phyloP scores from a whole-genome alignment of 2,329 filamentous ascomycete genomes.

The Dothideomycetes sp. region DNA sequence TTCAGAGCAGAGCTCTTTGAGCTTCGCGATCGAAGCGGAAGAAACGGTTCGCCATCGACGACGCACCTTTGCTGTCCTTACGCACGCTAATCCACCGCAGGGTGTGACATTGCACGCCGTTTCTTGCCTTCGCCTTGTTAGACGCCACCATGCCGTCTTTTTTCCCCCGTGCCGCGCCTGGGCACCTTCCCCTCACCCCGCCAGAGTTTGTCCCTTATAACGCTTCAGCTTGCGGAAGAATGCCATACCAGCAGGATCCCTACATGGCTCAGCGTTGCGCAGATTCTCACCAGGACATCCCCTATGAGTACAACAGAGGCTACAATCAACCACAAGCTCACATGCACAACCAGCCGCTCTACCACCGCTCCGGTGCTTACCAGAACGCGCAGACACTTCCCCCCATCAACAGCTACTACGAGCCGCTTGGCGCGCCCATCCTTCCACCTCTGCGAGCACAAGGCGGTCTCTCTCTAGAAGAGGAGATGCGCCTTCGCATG shows the following conservation, averaged over 20 bases:
- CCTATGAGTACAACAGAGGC: conserved; percentile 31
- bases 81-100: conserved; percentile 2
- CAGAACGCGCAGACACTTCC: conserved; percentile 20
- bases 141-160: conserved; percentile 39
- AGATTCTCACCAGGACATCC: conserved; percentile 30
- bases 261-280: conserved; percentile 30
- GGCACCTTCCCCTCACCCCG: conserved; percentile 35
- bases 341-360: conserved; percentile 11
- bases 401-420: conserved; percentile 29
- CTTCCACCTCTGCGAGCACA: conserved; percentile 37
- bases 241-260: conserved; percentile 34
- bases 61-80: neutral
- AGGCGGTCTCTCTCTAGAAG: conserved; percentile 25
- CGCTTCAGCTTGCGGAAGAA: conserved; percentile 29
- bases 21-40: conserved; percentile 9
- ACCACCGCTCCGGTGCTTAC: conserved; percentile 10
- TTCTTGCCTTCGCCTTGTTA: conserved; percentile 27
- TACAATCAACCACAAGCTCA: conserved; percentile 6
- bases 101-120: conserved; percentile 27
- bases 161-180: conserved; percentile 33
- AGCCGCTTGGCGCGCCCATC: conserved; percentile 31
- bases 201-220: conserved; percentile 36
- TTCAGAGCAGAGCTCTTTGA: conserved; percentile 10
- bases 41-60: conserved; percentile 10
- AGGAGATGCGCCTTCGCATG: conserved; percentile 24